Base-by-base conservation (phyloP, 2,329 filamentous ascomycete genomes). In the Diplocarpon rosae region DNA sequence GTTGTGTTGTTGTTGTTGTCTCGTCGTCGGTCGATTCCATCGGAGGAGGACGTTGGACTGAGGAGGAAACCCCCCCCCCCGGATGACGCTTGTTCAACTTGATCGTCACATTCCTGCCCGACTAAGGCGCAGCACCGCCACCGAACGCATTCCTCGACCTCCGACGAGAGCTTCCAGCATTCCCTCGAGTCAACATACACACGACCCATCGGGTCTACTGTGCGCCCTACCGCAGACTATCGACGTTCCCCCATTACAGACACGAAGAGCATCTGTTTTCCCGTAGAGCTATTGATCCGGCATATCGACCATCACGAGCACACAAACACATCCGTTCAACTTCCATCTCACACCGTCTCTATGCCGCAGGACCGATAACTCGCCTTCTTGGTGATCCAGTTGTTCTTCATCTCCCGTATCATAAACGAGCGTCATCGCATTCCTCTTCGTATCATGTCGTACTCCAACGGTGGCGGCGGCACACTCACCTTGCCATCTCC, bases 401-500 rank as follows among this genome's bases (percentile, higher is more conserved):
- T 34, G 33, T 31, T 36, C 16, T 33, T 32, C 13, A 46, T 39
- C 45, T 45, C 39, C 43, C 33, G 24, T 49, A 49, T 51, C 43
- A 45, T 42, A 53, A 40, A 50, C 51, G 49, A 51, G 35, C 36
- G 36, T 47, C 46, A 45, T 47, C 46, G 39, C 52, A 55, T 58
- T 55, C 52, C 54, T 55, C 39, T 41, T 37, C 45, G 51, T 47
- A 68, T 54, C 60, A 77, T 79, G 75, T 71, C 75, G 54, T 78
- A 75, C 63, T 72, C 72, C 40, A 75, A 72, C 56, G 69, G 71
- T 46, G 69, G 72, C 47, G 83, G 85, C 62, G 85, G 85, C 59
- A 90, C 85, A 47, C 72, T 94, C 57, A 87, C 92, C 59, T 72
- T 95, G 57, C 81, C 87, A 52, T 95, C 89, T 50, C 89, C 90